Base-by-base conservation (phyloP, 2,329 filamentous ascomycete species). In the Clonostachys byssicola region DNA sequence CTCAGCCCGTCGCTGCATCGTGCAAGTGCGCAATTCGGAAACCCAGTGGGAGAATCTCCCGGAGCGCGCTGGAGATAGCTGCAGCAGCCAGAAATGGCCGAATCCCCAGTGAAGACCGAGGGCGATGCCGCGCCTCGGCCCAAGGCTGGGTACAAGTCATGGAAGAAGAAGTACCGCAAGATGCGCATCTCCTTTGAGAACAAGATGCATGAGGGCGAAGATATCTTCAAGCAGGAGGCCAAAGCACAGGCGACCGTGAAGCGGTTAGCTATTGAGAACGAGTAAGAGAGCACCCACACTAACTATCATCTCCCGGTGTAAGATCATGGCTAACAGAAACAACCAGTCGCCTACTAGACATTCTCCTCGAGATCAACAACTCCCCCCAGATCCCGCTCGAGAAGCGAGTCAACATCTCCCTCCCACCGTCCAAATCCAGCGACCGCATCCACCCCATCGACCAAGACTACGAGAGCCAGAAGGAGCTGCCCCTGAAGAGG, bases 141-240 rank as follows among this genome's bases (percentile, higher is more conserved):
- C 56, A 55, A 60, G 57, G 65, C 73, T 69, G 59, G 78, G 72
- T 82, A 85, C 65, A 85, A 81, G 60, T 86, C 82, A 41, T 86
- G 78, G 76, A 90, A 89, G 79, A 95, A 96, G 72, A 99, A 99
- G 75, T 99, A 95, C 67, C 86, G 88, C 59, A 95, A 95, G 77
- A 89, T 94, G 83, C 85, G 87, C 68, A 77, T 86, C 63, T 74
- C 77, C 30, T 95, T 94, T 61, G 88, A 94, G 56, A 76, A 83
- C 44, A 83, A 82, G 59, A 89, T 92, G 80, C 80, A 85, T 48
- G 83, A 89, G 54, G 88, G 89, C 64, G 94, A 95, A 67, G 80
- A 85, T 47, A 77, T 94, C 50, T 94, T 94, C 68, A 83, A 83
- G 57, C 78, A 88, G 47, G 91, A 94, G 66, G 88, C 89, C 64